Evolutionary conservation across 345 rosid genomes (phyloP), one percentile per base, ranked within the genome.

Genomic region (Salix exigua): DNA sequence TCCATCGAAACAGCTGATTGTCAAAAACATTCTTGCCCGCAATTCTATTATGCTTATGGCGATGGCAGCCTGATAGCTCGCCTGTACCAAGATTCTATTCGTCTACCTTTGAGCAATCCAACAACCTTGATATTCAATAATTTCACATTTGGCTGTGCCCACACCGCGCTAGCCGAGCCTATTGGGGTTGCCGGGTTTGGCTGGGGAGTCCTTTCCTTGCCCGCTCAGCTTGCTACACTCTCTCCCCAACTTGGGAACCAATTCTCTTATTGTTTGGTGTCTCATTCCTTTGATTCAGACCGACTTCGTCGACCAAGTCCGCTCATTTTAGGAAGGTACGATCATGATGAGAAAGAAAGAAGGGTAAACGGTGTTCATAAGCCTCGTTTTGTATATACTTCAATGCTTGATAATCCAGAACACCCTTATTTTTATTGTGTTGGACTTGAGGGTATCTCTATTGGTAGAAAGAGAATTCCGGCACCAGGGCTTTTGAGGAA

Each of bases 111-210:
- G 18, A 80, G 90, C 28, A 68, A 81, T 4, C 87, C 85, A 17
- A 63, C 90, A 4, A 12, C 25, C 0, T 19, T 87, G 38, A 74
- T 85, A 23, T 79, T 95, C 66, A 64, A 75, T 26, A 91, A 90
- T 62, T 95, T 95, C 82, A 91, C 94, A 60, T 95, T 95, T 79
- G 98, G 97, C 4, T 95, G 99, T 25, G 96, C 99, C 38, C 91
- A 88, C 84, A 85, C 91, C 1, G 84, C 99, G 23, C 91, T 95
- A 35, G 99, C 86, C 31, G 99, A 95, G 75, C 98, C 98, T 0
- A 84, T 95, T 21, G 99, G 98, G 11, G 99, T 95, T 28, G 99
- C 98, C 4, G 99, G 99, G 4, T 95, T 95, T 75, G 98, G 99
- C 44, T 94, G 92, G 6, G 96, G 99, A 23, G 82, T 83, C 2